Evolutionary conservation across 108 stramenopile species (phyloP).

Genomic region (Aurantiochytrium sp.): DNA sequence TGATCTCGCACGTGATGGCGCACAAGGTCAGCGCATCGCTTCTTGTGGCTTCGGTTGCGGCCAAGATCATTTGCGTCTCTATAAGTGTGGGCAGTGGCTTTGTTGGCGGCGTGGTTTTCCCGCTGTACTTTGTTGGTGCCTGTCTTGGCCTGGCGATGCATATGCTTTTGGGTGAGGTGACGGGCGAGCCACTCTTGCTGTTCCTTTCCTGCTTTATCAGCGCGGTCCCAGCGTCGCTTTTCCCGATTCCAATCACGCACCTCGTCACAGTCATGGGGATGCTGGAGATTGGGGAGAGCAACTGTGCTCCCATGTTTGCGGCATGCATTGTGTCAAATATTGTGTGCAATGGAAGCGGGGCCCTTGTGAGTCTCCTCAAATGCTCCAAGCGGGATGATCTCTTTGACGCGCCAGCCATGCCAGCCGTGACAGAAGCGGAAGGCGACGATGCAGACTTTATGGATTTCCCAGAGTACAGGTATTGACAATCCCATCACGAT

Average conservation of each 20-base stretch:
- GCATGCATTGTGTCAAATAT: not conserved
- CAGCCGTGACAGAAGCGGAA: not conserved
- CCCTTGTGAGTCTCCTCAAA: not conserved
- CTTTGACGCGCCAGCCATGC: not conserved
- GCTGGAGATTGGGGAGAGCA: not conserved
- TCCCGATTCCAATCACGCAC: not conserved
- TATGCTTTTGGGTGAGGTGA: not conserved
- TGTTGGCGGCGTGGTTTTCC: constrained; percentile 4
- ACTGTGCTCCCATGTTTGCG: not conserved
- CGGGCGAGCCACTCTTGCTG: not conserved
- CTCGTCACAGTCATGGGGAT: not conserved
- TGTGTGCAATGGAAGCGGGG: not conserved
- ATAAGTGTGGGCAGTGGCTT: constrained; percentile 1
- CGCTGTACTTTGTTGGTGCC: constrained; percentile 6
- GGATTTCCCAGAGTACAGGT: not conserved
- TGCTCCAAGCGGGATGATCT: not conserved
- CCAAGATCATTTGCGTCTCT: not conserved
- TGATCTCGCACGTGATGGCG: not conserved
- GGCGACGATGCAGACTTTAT: not conserved
- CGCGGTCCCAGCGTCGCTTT: not conserved
- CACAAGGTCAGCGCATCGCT: not conserved
- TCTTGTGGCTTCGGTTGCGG: not conserved
- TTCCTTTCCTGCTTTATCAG: constrained; percentile 3
- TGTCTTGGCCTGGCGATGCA: not conserved
- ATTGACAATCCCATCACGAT: too few relatives aligned